Conservation (phyloP, 1,139 yeast species). For the Saccharomyces hybrid region DNA sequence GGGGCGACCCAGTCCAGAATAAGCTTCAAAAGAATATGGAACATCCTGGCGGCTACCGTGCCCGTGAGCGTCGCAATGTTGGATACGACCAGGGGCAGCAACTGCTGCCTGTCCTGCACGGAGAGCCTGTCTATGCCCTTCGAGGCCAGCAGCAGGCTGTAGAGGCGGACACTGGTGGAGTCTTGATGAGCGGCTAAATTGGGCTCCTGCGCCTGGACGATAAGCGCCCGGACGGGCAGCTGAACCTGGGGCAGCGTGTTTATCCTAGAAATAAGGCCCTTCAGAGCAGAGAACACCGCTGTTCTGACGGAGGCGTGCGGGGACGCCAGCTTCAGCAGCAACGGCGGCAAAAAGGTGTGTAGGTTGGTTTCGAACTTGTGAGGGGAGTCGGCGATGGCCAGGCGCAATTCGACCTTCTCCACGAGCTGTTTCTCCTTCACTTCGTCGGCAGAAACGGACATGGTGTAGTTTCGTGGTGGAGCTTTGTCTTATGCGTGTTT, state of each 20-base stretch:
- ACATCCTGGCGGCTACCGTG: constrained; percentile 49
- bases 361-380: constrained; percentile 55
- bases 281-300: constrained; percentile 59
- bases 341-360: constrained; percentile 62
- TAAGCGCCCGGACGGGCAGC: constrained; percentile 54
- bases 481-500: background rate
- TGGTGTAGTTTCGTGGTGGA: background rate
- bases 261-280: constrained; percentile 60
- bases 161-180: constrained; percentile 49
- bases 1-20: constrained; percentile 46
- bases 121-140: constrained; percentile 52
- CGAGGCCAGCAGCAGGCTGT: constrained; percentile 58
- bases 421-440: constrained; percentile 51
- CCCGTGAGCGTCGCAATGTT: constrained; percentile 37
- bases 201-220: constrained; percentile 57
- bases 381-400: constrained; percentile 70
- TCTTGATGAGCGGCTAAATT: constrained; percentile 39
- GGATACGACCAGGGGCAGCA: constrained; percentile 44
- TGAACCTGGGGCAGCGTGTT: constrained; percentile 46
- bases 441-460: constrained; percentile 8
- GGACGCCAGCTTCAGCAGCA: constrained; percentile 71
- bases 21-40: constrained; percentile 51
- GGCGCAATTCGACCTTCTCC: constrained; percentile 71
- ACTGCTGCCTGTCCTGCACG: constrained; percentile 28
- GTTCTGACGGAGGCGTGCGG: constrained; percentile 58